Base-by-base conservation (phyloP, 2,329 filamentous ascomycete species). In the Pseudocercospora cruenta region DNA sequence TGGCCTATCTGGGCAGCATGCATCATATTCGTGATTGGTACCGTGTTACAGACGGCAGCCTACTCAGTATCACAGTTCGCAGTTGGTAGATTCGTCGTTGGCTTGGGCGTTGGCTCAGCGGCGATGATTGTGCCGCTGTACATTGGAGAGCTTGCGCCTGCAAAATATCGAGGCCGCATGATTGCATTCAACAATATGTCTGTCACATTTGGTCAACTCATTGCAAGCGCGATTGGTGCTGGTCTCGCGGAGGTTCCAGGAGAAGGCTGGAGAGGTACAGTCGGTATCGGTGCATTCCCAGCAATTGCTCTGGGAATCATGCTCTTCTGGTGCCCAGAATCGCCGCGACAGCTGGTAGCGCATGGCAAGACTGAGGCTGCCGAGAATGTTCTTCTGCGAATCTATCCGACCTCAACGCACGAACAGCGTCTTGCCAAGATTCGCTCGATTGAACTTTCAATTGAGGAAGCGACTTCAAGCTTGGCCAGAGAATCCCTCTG, bases 241-340 rank as follows among this genome's bases (percentile, higher is more conserved):
- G 76, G 67, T 0, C 76, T 78, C 47, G 73, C 73, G 1, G 59
- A 80, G 2, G 78, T 83, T 0, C 36, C 61, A 1, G 67, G 74
- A 8, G 73, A 80, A n/a, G 82, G 81, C n/a, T 85, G 83, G 84
- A 72, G 83, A 62, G 82, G 79, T 49, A 84, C 85, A 79, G 82
- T 84, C 3, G 83, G 79, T 0, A 75, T 81, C 1, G 83, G 83
- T 21, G 84, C 76, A 2, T 61, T 83, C 1, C 84, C 84, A 2
- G 78, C 83, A 1, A 75, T 85, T n/a, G 58, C 82, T 2, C 79
- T 85, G 1, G 77, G 71, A 3, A 73, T 70, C 19, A 76, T 85
- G 3, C 78, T 85, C 1, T 76, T 79, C 0, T 80, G 81, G 69
- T 83, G 81, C 67, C 83, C 83, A 0, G 83, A 86, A 63, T 83